Percentiles rank a stretch among this genome's conserved stretches.
Evolutionary conservation across 495 filamentous ascomycete species (phyloP).

Genomic region (Podospora didyma): DNA sequence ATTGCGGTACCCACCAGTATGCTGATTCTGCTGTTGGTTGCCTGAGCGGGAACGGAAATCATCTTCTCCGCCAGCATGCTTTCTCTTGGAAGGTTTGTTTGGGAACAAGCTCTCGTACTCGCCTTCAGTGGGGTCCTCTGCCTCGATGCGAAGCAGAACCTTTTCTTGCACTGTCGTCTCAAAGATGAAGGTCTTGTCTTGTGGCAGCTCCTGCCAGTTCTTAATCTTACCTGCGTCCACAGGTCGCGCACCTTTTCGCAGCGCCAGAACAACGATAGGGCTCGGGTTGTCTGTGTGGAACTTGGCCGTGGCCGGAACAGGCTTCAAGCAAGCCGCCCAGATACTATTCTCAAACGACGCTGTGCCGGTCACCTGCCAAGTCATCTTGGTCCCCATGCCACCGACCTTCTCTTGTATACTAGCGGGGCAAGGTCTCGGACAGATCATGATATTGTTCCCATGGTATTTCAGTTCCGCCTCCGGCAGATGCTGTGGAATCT

Average conservation of each 20-base stretch:
- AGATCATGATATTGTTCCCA: conserved; percentile 89
- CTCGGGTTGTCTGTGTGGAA: conserved; percentile 70
- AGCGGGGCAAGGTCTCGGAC: conserved; percentile 62
- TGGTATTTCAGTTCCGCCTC: conserved; percentile 71
- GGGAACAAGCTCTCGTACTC: conserved; percentile 55
- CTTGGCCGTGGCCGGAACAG: conserved; percentile 58
- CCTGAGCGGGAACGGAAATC: conserved; percentile 24
- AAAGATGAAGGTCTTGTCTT: conserved; percentile 62
- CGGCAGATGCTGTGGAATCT: conserved; percentile 53
- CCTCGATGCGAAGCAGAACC: conserved; percentile 72
- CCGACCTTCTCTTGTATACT: conserved; percentile 76
- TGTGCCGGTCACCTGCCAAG: conserved; percentile 76
- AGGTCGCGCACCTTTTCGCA: conserved; percentile 67
- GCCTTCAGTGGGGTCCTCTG: conserved; percentile 54
- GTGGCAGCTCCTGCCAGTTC: conserved; percentile 74
- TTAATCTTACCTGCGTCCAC: conserved; percentile 78
- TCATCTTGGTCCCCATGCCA: conserved; percentile 74
- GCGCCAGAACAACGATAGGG: conserved; percentile 73
- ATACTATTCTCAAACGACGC: conserved; percentile 71
- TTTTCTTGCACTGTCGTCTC: conserved; percentile 85
- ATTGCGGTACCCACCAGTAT: conserved; percentile 14
- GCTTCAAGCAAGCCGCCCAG: conserved; percentile 79
- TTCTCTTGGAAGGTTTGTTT: conserved; percentile 54
- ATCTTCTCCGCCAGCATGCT: conserved; percentile 51
- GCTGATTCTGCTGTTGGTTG: too few relatives aligned